Evolutionary conservation across 2,329 filamentous ascomycete genomes (phyloP), one percentile per base, ranked within the genome.

Genomic region (Teratosphaeria destructans): DNA sequence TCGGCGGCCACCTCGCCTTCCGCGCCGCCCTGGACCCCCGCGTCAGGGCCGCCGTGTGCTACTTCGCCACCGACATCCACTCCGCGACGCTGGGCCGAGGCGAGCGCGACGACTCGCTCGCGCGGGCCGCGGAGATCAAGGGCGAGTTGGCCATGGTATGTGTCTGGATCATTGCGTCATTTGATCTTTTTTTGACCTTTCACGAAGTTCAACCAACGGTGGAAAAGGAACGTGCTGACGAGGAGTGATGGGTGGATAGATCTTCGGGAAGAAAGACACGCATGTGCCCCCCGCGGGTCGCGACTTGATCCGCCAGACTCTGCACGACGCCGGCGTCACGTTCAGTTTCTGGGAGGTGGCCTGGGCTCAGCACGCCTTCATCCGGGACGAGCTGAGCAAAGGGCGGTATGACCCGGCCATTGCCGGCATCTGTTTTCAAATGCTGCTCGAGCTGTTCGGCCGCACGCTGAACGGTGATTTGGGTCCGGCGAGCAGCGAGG

Each of bases 361-460:
- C n/a, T 93, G 90, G 85, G 91, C 92, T 3, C 92, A 96, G 74
- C 92, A 95, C 77, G 92, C 92, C 5, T 96, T 96, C 71, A 95
- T 96, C 72, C 82, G 92, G 19, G 92, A 96, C 70, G 92, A 96
- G 77, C 78, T 94, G 61, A 67, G 88, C 74, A 96, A 96, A 76
- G 92, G 91, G n/a, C 82, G 92, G 29, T 96, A 96, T 70, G 92
- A 96, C 72, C 89, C 92, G 0, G 90, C 89, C 23, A 81, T 96
- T 60, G 85, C 86, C 3, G 93, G 91, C 71, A 83, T 93, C 39
- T 96, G 92, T 77, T 96, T 95, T 71, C 89, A 95, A 79, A 87
- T 96, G 73, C 75, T 96, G 67, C 79, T 94, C 16, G 92, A 96
- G 77, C 70, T 96, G 61, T 96, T 96, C 74, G 85, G 84, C 0